Percentiles rank a stretch among this genome's conserved stretches.
phyloP scores from a whole-genome alignment of 2,329 filamentous ascomycete species.

The Podosphaera aphanis region DNA sequence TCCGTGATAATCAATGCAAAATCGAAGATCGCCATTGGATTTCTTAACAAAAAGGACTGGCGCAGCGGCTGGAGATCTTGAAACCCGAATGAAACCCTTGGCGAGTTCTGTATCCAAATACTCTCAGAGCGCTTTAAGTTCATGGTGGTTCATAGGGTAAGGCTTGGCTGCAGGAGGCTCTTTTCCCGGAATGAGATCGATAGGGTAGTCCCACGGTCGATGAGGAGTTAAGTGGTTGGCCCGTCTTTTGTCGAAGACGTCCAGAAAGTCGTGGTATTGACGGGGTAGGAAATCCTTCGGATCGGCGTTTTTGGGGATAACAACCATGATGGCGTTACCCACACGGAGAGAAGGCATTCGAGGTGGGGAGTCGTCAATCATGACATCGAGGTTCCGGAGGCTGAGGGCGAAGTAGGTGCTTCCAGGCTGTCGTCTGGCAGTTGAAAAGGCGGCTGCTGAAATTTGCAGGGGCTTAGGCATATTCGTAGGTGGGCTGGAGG shows the following conservation, averaged over 20 bases:
- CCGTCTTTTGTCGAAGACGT: neutral
- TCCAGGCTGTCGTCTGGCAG: neutral
- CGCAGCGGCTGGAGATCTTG: neutral
- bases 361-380: neutral
- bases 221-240: neutral
- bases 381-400: neutral
- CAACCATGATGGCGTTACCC: neutral
- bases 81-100: neutral
- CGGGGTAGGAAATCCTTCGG: neutral
- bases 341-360: neutral
- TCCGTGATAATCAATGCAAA: neutral
- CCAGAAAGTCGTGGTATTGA: conserved; percentile 1
- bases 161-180: neutral
- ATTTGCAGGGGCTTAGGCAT: neutral
- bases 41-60: neutral
- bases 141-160: neutral
- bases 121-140: conserved; percentile 1
- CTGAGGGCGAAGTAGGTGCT: neutral
- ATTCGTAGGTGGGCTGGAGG: neutral
- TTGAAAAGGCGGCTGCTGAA: neutral
- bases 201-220: neutral
- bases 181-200: neutral
- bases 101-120: neutral
- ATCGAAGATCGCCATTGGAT: neutral
- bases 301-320: neutral